phyloP scores from a whole-genome alignment of 495 filamentous ascomycete genomes.

The Xylaria intraflava region DNA sequence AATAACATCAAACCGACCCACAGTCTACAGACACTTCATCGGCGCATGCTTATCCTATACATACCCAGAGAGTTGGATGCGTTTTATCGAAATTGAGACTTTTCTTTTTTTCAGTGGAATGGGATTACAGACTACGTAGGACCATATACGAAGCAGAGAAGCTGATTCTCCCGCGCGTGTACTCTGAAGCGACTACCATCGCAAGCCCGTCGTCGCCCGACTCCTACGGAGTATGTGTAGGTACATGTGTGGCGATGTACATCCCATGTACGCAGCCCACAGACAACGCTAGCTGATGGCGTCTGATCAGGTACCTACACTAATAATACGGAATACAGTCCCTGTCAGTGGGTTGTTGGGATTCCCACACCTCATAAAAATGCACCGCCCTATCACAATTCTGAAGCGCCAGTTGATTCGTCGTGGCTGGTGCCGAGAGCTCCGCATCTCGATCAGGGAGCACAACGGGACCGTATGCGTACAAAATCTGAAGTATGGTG shows the following conservation, averaged over 20 bases:
- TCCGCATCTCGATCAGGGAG: conserved; percentile 10
- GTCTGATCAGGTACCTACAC: conserved; percentile 2
- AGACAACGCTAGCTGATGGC: not conserved
- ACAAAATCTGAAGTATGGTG: conserved; percentile 14
- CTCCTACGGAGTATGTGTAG: not conserved
- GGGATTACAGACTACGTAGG: no score
- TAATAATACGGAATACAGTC: conserved; percentile 1
- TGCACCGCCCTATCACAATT: not conserved
- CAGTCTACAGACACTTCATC: no score
- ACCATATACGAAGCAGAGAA: no score
- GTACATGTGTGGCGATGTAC: not conserved
- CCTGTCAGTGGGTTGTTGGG: conserved; percentile 8
- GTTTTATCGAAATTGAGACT: no score
- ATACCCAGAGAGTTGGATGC: no score
- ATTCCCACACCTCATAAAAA: conserved; percentile 6
- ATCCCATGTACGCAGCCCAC: not conserved
- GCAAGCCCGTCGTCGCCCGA: no score
- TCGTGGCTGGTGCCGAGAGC: conserved; percentile 10
- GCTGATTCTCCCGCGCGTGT: no score
- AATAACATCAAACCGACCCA: no score
- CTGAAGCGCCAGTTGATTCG: conserved; percentile 6
- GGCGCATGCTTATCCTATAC: no score
- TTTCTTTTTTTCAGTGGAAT: no score
- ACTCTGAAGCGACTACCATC: no score
- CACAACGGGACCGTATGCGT: conserved; percentile 9